Conservation (phyloP, 2,329 filamentous ascomycete genomes). For the Fusarium sp. region DNA sequence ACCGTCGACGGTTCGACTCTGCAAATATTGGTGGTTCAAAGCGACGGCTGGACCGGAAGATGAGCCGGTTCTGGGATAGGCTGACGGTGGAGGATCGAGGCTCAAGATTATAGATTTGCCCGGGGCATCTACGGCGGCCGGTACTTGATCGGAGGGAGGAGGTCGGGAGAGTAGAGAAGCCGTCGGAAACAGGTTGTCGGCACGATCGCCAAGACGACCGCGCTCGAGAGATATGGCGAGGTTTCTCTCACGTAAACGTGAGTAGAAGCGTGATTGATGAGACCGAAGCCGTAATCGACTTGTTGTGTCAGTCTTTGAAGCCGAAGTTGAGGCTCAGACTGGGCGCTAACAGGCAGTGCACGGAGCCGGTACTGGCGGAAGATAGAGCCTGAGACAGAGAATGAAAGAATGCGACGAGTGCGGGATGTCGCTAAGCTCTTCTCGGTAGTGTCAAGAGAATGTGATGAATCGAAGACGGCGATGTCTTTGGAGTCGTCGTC, state of each 20-base stretch:
- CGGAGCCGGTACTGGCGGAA: conserved; percentile 37
- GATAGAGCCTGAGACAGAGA: conserved; percentile 22
- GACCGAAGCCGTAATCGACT: conserved; percentile 9
- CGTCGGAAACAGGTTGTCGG: conserved; percentile 58
- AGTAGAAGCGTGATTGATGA: conserved; percentile 20
- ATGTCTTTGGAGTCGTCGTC: conserved; percentile 5
- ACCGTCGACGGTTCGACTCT: conserved; percentile 20
- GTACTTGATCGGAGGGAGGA: conserved; percentile 36
- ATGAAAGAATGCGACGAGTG: conserved; percentile 36
- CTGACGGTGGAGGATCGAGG: conserved; percentile 49
- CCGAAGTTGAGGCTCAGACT: conserved; percentile 2
- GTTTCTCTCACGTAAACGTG: conserved; percentile 43
- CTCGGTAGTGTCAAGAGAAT: conserved; percentile 15
- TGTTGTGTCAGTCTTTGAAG: conserved; percentile 20
- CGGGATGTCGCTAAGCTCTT: conserved; percentile 24
- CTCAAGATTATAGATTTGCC: conserved; percentile 47
- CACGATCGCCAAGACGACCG: conserved; percentile 62
- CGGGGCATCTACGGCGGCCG: conserved; percentile 48
- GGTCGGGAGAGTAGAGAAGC: conserved; percentile 58
- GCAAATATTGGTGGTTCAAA: conserved; percentile 30
- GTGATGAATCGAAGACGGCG: neutral
- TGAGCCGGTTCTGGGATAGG: conserved; percentile 45
- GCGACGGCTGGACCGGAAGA: conserved; percentile 36
- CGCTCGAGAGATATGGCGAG: conserved; percentile 49
- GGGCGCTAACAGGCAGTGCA: conserved; percentile 28